A percentile compares a stretch with the other conserved stretches of the same genome.
Conservation (phyloP, 2,329 filamentous ascomycete genomes). For the Xylariales sp. region DNA sequence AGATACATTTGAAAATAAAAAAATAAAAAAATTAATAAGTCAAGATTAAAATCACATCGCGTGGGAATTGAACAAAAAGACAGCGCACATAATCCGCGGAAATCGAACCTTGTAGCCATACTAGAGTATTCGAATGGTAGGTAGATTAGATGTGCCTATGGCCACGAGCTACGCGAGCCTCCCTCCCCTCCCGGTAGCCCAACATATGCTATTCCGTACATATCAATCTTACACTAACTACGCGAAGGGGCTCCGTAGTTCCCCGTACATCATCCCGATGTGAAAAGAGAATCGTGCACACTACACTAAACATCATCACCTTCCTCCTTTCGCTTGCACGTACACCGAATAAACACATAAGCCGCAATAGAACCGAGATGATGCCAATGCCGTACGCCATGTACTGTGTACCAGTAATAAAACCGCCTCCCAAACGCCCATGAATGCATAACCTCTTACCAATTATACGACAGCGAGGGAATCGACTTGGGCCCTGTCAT, state of each 20-base stretch:
- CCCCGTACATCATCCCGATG: not conserved
- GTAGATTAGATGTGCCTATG: conserved; percentile 7
- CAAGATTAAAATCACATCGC: too few species aligned
- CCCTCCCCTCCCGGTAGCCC: conserved; percentile 3
- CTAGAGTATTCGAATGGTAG: not conserved
- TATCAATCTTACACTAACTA: conserved; percentile 31
- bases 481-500: not conserved
- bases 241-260: conserved; percentile 2
- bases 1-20: not conserved
- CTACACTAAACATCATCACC: not conserved
- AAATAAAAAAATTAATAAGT: too few species aligned
- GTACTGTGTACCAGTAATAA: conserved; percentile 29
- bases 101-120: not conserved
- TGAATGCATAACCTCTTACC: conserved; percentile 26
- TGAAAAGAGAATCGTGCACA: conserved; percentile 8
- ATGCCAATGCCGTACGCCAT: conserved; percentile 23
- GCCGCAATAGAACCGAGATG: conserved; percentile 9
- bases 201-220: conserved; percentile 19
- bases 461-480: not conserved
- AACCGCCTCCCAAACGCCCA: conserved; percentile 31
- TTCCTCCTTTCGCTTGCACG: not conserved
- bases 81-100: not conserved
- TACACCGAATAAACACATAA: conserved; percentile 10
- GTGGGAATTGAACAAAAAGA: not conserved
- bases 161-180: not conserved